Evolutionary conservation across 2,329 filamentous ascomycete genomes (phyloP), one percentile per base, ranked within the genome.

Genomic region (Cladophialophora exuberans): DNA sequence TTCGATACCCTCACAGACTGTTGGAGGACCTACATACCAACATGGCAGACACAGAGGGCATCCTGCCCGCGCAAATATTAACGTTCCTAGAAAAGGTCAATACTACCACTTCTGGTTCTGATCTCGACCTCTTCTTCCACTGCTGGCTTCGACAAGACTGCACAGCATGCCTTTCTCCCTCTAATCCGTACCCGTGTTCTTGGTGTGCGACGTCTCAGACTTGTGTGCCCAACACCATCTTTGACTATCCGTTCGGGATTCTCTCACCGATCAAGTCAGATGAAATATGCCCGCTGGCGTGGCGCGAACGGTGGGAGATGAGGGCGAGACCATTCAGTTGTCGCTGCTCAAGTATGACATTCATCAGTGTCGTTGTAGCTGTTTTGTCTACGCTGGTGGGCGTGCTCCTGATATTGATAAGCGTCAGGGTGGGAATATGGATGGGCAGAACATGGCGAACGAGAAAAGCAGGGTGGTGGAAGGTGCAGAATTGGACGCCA

Each of bases 361-460:
- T 75, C 25, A 38, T 76, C 15, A 70, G 70, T 15, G 65, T 67
- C 10, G 35, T 69, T 1, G 65, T 68, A 11, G 62, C 71, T 10
- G 64, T 74, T 15, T 6, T 69, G 3, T 61, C 63, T 5, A 72
- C 69, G 10, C 73, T 89, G 18, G 73, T 81, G 0, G 86, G 81
- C 0, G 81, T 83, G 0, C 60, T 83, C 0, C 70, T 90, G 9
- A 86, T 91, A 18, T 92, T 86, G 74, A 87, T 91, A 72, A 89
- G 89, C 68, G 80, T 91, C 43, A 83, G 86, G 52, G 86, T 92
- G 67, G 85, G 82, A 41, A 63, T 51, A 25, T 60, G 52, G 57
- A 42, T 25, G 11, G 36, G 28, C 20, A 44, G 54, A 51, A 52
- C 36, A 51, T 48, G 38, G 62, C 55, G 13, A 63, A 33, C 6